Evolutionary conservation across 177 flowering plant genomes (phyloP).

Genomic region (Tripterygium wilfordii): DNA sequence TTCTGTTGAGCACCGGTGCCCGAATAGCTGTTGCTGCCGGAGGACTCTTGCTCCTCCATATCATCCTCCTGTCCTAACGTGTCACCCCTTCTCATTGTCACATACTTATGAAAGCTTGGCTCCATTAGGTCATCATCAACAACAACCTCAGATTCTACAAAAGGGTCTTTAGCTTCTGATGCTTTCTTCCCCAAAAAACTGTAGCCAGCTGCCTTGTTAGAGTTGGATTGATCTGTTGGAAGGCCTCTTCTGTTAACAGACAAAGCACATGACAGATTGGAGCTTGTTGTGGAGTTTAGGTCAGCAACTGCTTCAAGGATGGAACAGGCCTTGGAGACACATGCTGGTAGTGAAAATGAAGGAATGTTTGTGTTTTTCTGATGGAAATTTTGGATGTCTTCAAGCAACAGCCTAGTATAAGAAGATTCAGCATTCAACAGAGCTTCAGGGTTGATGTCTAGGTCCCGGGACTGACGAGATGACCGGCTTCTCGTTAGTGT

Average conservation of each 20-base stretch:
- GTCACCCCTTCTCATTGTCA: conserved; percentile 56
- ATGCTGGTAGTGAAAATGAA: conserved; percentile 61
- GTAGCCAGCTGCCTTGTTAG: background rate
- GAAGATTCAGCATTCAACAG: conserved; percentile 37
- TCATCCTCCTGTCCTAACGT: conserved; percentile 25
- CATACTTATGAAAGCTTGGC: conserved; percentile 89
- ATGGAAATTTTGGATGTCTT: conserved; percentile 89
- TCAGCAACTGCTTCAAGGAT: conserved; percentile 93
- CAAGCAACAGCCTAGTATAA: conserved; percentile 52
- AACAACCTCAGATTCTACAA: conserved; percentile 57
- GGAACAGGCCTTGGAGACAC: conserved; percentile 79
- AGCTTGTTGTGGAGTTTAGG: conserved; percentile 60
- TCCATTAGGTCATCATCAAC: conserved; percentile 49
- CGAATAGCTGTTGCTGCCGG: conserved; percentile 75
- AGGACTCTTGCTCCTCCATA: conserved; percentile 69
- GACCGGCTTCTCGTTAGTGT: conserved; percentile 34
- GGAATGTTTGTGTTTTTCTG: conserved; percentile 41
- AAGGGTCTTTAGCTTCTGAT: conserved; percentile 32
- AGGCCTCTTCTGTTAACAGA: conserved; percentile 30
- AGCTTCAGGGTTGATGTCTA: conserved; percentile 41
- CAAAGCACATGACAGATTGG: conserved; percentile 29
- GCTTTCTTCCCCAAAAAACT: conserved; percentile 14
- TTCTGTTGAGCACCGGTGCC: conserved; percentile 30
- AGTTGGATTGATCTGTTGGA: no score
- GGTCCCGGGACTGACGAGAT: conserved; percentile 25